A percentile compares a stretch with the other conserved stretches of the same genome.
These are phyloP conservation scores for Eustoma russellianum DNA, from an alignment of 257 asterid genomes.

Conservation along the genomic window DNA sequence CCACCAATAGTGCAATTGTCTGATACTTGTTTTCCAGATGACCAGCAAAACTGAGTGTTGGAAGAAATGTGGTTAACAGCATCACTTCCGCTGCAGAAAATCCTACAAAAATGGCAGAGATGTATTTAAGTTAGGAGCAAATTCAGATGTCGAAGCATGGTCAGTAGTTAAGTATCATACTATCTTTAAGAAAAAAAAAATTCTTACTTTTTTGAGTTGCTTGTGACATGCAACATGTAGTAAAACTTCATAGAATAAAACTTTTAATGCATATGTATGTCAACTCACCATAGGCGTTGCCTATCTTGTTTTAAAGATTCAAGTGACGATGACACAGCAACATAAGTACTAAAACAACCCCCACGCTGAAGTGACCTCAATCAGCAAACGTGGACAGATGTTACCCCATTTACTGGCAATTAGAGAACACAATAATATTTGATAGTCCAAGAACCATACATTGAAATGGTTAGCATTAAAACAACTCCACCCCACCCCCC, in stretches of 20 bases:
- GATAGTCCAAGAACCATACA: too few relatives aligned
- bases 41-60: too few relatives aligned
- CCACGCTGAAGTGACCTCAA: conserved; percentile 63
- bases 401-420: background rate
- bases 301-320: conserved; percentile 46
- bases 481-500: too few relatives aligned
- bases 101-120: conserved; percentile 18
- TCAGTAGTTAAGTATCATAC: too few relatives aligned
- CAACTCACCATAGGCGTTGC: conserved; percentile 56
- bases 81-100: conserved; percentile 64
- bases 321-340: conserved; percentile 50
- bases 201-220: too few relatives aligned
- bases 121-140: too few relatives aligned
- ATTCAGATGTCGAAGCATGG: too few relatives aligned
- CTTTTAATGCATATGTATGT: too few relatives aligned
- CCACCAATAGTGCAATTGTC: conserved; percentile 26
- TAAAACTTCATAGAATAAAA: too few relatives aligned
- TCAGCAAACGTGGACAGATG: conserved; percentile 86
- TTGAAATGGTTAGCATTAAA: too few relatives aligned
- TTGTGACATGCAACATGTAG: too few relatives aligned
- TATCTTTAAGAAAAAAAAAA: too few relatives aligned
- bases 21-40: conserved; percentile 5
- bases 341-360: conserved; percentile 56
- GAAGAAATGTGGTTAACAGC: conserved; percentile 43
- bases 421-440: background rate